Evolutionary conservation across 2,329 filamentous ascomycete species (phyloP), one percentile per base, ranked within the genome.

Genomic region (Trichoderma cornu-damae): DNA sequence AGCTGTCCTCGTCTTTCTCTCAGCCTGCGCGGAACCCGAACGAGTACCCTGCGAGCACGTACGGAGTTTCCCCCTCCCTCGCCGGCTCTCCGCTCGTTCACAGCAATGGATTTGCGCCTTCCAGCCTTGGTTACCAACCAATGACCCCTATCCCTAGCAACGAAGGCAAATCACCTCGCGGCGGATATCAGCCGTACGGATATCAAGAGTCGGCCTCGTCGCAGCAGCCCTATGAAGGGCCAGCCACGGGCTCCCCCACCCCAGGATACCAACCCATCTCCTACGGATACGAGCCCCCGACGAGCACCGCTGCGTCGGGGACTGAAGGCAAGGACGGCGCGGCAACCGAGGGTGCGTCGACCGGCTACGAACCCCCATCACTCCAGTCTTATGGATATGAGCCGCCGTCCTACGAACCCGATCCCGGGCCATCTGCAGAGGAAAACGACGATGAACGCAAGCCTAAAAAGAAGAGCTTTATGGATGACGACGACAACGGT

Each of bases 401-500:
- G 61, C 79, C 82, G 2, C 80, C 80, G 0, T 79, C 81, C 1
- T 79, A 83, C 46, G 77, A 85, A 22, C 77, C 83, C 2, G 76
- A 77, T 5, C 68, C 73, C 1, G 74, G 76, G 16, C 49, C 64
- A n/a, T 71, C 69, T 20, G 65, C 67, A 12, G 68, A 75, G 3
- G 71, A 72, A 5, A 75, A 75, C 2, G 76, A 80, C 11, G 72
- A 77, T 22, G 75, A 77, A 8, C 76, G 80, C 6, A 86, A 82
- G 64, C 77, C 80, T 0, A 89, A 89, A 72, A 89, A 89, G 74
- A 91, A 88, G 69, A 84, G 82, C 20, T 85, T 90, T 65, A 89
- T 94, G 81, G 87, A 93, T 66, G 87, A 93, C 62, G 89, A 93
- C 26, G 87, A 91, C 26, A 87, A 91, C 11, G 88, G 90, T 22